Base-by-base conservation (phyloP, 257 asterid species). In the Solanum neorickii region DNA sequence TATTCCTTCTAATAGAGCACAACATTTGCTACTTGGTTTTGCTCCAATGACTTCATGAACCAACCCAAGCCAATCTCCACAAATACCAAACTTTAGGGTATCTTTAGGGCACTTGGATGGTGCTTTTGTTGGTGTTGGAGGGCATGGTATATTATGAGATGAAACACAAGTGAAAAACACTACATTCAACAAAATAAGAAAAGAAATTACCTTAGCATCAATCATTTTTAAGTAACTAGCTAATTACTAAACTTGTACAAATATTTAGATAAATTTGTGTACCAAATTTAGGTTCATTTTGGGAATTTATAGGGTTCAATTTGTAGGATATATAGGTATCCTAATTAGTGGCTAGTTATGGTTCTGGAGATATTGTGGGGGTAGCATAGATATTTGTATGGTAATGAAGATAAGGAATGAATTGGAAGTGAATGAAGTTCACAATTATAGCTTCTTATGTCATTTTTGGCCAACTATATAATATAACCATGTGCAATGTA, bases 1-100 rank as follows among this genome's bases (percentile, higher is more conserved):
- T 86, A 96, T 74, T 8, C 99, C 99, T 86, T 91, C 82, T 78
- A 96, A 49, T 33, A 96, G 69, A 5, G 93, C 88, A 70, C 99
- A 96, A 49, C 98, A 95, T 68, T 92, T 86, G 65, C 75, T 89
- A 92, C 95, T 93, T 1, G 98, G 97, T 31, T 88, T 89, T 13
- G 91, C 83, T 52, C 99, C 99, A 7, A 96, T 83, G 11, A 92
- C 94, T 92, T 96, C 99, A 44, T 93, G 97, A 56, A 96, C 94
- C 5, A 95, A 74, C 29, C 98, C 98, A 82, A 96, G 87, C 98
- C 99, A 95, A 83, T 94, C 95, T 3, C 98, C 97, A 69, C 98
- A 96, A 8, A 93, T 92, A n/a, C 99, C 98, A 11, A 96, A 93
- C 90, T 95, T 93, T 9, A 96, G 94, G 86, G 97, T 91, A 87